Conservation (phyloP, 495 filamentous ascomycete genomes). For the Parachaetomium inaequale region DNA sequence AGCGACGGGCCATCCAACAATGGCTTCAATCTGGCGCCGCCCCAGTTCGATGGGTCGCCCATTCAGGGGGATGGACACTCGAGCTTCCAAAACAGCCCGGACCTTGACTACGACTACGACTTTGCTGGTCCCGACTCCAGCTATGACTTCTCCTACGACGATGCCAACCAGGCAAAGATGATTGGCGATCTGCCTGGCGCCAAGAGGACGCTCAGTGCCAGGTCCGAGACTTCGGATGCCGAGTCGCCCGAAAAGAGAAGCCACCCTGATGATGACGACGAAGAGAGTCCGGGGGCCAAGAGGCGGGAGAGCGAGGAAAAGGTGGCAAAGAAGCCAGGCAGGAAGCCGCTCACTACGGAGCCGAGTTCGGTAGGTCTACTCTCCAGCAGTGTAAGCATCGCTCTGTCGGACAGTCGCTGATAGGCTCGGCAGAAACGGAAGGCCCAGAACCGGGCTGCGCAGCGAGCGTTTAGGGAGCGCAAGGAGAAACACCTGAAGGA, state of each 20-base stretch:
- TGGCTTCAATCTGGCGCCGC: constrained; percentile 49
- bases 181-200: constrained; percentile 71
- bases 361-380: constrained; percentile 79
- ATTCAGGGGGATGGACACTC: constrained; percentile 35
- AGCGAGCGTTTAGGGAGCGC: constrained; percentile 93
- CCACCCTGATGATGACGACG: constrained; percentile 67
- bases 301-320: constrained; percentile 73
- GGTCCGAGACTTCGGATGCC: constrained; percentile 55
- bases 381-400: neutral
- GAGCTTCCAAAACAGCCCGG: constrained; percentile 68
- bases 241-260: constrained; percentile 82
- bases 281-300: constrained; percentile 59
- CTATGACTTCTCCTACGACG: constrained; percentile 64
- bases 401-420: constrained; percentile 41
- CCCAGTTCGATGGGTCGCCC: constrained; percentile 54
- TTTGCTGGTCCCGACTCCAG: constrained; percentile 47
- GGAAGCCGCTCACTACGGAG: constrained; percentile 93
- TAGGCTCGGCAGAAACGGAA: constrained; percentile 79
- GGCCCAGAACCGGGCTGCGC: constrained; percentile 94
- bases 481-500: constrained; percentile 98
- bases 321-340: constrained; percentile 86
- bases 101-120: constrained; percentile 72
- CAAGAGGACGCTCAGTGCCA: constrained; percentile 39
- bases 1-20: constrained; percentile 32
- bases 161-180: constrained; percentile 63